A percentile compares a stretch with the other conserved stretches of the same genome.
Conservation (phyloP, 83 land plant species). For the Larix sibirica region DNA sequence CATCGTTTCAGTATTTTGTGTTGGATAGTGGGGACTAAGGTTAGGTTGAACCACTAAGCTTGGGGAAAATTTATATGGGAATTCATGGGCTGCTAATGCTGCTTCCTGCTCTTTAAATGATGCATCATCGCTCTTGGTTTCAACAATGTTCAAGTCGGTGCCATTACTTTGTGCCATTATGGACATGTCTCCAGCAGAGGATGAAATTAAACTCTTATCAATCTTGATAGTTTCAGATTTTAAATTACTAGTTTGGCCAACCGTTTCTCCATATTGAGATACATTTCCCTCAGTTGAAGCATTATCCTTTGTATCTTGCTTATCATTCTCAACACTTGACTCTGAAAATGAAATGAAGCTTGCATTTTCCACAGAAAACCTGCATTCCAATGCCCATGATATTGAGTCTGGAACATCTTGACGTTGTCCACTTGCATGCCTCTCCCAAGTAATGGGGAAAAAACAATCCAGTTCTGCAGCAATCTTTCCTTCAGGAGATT, state of each 20-base stretch:
- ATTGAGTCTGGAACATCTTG: constrained; percentile 65
- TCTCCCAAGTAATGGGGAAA: constrained; percentile 64
- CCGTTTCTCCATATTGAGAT: not conserved
- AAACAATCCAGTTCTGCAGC: constrained; percentile 48
- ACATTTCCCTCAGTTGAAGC: not conserved
- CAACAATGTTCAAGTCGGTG: not conserved
- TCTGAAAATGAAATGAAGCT: not conserved
- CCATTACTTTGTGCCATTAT: not conserved
- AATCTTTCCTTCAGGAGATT: constrained; percentile 38
- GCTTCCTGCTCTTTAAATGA: not conserved
- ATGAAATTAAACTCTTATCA: not conserved
- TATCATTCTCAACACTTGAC: constrained; percentile 17
- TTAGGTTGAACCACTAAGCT: not conserved
- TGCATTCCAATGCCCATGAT: not conserved
- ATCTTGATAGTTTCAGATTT: not conserved
- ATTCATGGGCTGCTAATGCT: not conserved
- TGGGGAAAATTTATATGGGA: not conserved
- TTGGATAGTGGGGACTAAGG: not conserved
- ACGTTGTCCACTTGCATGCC: constrained; percentile 70
- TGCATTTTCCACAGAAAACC: not conserved
- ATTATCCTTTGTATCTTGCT: not conserved
- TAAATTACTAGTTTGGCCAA: not conserved
- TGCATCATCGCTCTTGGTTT: not conserved
- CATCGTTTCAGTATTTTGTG: not conserved
- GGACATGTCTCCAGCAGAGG: not conserved